These are phyloP conservation scores for Raddia guianensis DNA, from an alignment of 176 grass and related monocot genomes.

Conservation along the genomic window DNA sequence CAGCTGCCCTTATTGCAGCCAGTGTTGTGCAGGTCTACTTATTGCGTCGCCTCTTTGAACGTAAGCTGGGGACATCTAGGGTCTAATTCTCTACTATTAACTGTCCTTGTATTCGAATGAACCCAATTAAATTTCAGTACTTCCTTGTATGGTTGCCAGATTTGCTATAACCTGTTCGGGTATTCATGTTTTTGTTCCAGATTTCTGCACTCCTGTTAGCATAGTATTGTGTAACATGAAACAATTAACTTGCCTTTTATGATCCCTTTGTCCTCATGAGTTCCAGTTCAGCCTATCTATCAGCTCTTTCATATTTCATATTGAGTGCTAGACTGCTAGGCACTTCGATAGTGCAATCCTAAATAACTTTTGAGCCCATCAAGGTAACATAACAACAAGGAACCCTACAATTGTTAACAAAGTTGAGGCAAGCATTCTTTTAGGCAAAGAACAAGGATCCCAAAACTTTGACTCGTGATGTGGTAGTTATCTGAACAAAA, in stretches of 20 bases:
- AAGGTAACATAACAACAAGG: neutral
- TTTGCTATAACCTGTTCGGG: neutral
- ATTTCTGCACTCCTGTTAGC: slow-evolving; percentile 15
- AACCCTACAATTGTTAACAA: neutral
- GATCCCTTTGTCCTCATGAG: neutral
- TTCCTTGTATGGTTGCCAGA: neutral
- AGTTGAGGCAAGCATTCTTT: neutral
- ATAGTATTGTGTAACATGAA: neutral
- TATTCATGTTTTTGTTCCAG: slow-evolving; percentile 23
- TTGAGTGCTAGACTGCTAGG: neutral
- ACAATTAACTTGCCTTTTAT: neutral
- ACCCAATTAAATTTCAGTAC: neutral
- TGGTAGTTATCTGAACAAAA: neutral
- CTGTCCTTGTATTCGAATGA: slow-evolving; percentile 4
- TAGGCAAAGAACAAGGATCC: neutral
- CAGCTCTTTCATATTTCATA: neutral
- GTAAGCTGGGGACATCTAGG: slow-evolving; percentile 67
- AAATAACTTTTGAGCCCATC: neutral
- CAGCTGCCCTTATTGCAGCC: slow-evolving; percentile 69
- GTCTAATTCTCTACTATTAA: slow-evolving; percentile 46
- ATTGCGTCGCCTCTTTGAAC: slow-evolving; percentile 78
- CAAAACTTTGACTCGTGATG: neutral
- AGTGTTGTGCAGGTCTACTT: slow-evolving; percentile 79
- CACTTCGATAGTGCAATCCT: neutral
- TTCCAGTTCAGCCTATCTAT: neutral